Percentiles rank a stretch among this genome's conserved stretches.
Evolutionary conservation across 192 early-diverging fungal genomes (phyloP).

Genomic region (Umbelopsis sp.): DNA sequence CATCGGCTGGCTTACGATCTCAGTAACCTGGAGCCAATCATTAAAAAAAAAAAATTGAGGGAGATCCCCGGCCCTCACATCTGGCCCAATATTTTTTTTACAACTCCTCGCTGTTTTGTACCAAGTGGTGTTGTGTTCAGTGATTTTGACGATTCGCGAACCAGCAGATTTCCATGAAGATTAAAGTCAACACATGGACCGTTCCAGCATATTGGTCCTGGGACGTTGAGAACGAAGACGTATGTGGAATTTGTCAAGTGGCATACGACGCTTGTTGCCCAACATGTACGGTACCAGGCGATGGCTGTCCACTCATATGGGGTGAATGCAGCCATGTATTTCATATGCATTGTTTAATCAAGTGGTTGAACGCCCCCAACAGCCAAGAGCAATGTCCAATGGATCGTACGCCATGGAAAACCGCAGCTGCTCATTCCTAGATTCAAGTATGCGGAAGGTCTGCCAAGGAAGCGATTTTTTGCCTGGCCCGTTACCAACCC

Average conservation of each 20-base stretch:
- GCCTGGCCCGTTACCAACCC: too few species aligned
- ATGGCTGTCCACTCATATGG: conserved; percentile 85
- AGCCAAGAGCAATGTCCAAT: conserved; percentile 84
- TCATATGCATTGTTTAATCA: conserved; percentile 91
- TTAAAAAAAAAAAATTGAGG: too few species aligned
- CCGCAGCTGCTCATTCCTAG: conserved; percentile 16
- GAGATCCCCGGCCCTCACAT: too few species aligned
- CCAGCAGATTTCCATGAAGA: conserved; percentile 19
- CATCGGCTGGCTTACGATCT: too few species aligned
- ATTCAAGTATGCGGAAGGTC: too few species aligned
- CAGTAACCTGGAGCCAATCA: too few species aligned
- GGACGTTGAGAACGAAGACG: conserved; percentile 79
- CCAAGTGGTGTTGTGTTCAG: too few species aligned
- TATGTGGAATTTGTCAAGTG: conserved; percentile 91
- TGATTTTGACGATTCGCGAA: too few species aligned
- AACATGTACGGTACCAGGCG: conserved; percentile 81
- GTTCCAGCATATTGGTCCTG: conserved; percentile 89
- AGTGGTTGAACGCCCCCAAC: conserved; percentile 73
- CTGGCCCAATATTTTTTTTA: too few species aligned
- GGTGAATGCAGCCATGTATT: conserved; percentile 92
- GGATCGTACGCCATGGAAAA: conserved; percentile 78
- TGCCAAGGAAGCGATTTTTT: too few species aligned
- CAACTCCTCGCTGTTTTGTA: too few species aligned
- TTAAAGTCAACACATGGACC: conserved; percentile 59
- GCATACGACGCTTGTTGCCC: conserved; percentile 87